Evolutionary conservation across 169 alveolate species (phyloP).

Genomic region (Eimeria sp.): DNA sequence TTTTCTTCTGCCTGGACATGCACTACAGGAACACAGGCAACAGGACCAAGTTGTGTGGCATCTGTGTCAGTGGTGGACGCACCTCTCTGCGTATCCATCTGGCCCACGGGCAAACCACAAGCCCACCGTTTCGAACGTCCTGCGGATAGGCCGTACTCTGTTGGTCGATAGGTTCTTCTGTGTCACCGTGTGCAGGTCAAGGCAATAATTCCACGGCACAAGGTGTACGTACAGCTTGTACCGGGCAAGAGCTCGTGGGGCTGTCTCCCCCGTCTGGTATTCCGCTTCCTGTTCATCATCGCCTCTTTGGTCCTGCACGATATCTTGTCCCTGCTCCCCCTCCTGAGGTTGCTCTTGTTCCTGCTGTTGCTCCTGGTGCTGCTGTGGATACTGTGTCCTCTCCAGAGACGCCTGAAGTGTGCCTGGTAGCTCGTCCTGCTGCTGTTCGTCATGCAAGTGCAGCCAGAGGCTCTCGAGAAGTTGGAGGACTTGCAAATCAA

Average conservation of each 20-base stretch:
- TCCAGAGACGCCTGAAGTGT: neutral
- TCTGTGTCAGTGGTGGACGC: neutral
- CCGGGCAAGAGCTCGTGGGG: neutral
- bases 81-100: conserved; percentile 67
- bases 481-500: conserved; percentile 8
- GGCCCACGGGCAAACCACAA: conserved; percentile 64
- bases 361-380: neutral
- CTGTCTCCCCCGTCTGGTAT: neutral
- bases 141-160: conserved; percentile 67
- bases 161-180: conserved; percentile 57
- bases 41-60: neutral
- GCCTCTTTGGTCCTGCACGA: neutral
- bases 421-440: conserved; percentile 14
- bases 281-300: neutral
- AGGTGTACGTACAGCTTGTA: conserved; percentile 29
- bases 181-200: conserved; percentile 60
- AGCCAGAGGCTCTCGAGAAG: conserved; percentile 11
- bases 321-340: neutral
- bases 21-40: neutral
- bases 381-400: neutral
- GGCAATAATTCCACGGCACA: conserved; percentile 53
- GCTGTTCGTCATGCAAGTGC: conserved; percentile 9
- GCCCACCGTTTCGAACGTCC: conserved; percentile 9
- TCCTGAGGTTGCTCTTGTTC: neutral
- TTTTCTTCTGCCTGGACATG: neutral